phyloP scores from a whole-genome alignment of 2,329 filamentous ascomycete species.

The Neofusicoccum kwambonambiense region DNA sequence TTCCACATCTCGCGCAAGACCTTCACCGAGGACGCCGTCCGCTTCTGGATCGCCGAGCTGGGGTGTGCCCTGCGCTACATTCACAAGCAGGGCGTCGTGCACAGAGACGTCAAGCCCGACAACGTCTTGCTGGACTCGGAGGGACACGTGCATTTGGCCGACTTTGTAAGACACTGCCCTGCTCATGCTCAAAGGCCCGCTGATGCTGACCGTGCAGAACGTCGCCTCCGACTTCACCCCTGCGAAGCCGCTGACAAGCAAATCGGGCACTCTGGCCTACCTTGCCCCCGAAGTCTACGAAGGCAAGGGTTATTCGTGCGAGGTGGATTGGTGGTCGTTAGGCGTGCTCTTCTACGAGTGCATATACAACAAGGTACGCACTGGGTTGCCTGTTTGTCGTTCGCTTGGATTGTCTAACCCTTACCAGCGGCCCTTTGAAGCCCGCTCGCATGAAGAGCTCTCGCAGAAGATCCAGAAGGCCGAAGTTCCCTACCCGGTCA shows the following conservation, averaged over 20 bases:
- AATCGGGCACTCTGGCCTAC: constrained; percentile 94
- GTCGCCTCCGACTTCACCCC: constrained; percentile 91
- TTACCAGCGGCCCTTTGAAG: constrained; percentile 82
- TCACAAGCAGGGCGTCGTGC: constrained; percentile 43
- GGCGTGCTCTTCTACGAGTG: constrained; percentile 99
- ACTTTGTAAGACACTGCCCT: constrained; percentile 70
- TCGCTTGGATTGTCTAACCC: neutral
- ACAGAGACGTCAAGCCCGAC: constrained; percentile 44
- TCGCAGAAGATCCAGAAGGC: constrained; percentile 78
- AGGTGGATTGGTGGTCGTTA: constrained; percentile 98
- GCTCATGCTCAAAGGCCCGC: neutral
- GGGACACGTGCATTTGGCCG: constrained; percentile 87
- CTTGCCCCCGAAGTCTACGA: constrained; percentile 93
- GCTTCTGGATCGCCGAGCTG: constrained; percentile 95
- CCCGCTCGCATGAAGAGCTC: constrained; percentile 77
- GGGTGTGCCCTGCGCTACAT: constrained; percentile 75
- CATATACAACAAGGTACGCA: constrained; percentile 89
- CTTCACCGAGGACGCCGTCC: constrained; percentile 94
- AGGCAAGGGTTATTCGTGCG: constrained; percentile 82
- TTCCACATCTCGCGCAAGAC: constrained; percentile 98
- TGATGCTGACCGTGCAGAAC: constrained; percentile 63
- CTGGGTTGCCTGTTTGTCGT: neutral
- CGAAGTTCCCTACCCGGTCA: constrained; percentile 85
- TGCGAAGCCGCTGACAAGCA: constrained; percentile 82
- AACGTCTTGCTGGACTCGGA: constrained; percentile 43